Conservation (phyloP, 352 stramenopile genomes). For the Phytophthora macrochlamydospora region DNA sequence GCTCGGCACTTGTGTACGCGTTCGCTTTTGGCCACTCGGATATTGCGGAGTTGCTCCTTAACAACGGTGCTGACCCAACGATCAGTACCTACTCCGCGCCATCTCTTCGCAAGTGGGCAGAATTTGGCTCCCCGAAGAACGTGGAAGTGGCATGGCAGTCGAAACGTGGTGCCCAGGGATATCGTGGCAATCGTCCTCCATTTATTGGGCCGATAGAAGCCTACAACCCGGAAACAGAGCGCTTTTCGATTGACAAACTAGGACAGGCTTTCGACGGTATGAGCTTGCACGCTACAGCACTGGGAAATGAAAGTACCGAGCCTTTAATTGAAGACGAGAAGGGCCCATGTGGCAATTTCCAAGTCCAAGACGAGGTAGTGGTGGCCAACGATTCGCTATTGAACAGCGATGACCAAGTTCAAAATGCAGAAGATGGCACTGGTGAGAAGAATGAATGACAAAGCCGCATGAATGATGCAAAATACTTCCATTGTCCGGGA, state of each 20-base stretch:
- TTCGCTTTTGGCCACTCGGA: constrained; percentile 64
- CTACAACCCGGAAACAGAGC: constrained; percentile 21
- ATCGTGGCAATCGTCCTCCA: not conserved
- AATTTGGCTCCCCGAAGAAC: constrained; percentile 48
- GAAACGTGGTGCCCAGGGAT: not conserved
- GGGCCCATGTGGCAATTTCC: no score
- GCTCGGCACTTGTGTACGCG: constrained; percentile 60
- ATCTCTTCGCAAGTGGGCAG: constrained; percentile 69
- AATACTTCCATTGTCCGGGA: constrained; percentile 28
- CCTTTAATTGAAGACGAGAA: not conserved
- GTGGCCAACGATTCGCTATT: not conserved
- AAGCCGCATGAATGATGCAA: constrained; percentile 33
- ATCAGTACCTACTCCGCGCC: constrained; percentile 53
- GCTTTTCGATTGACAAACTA: constrained; percentile 29
- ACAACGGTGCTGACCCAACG: constrained; percentile 48
- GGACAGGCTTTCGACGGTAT: constrained; percentile 23
- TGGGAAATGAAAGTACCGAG: no score
- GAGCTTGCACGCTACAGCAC: not conserved
- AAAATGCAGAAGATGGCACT: no score
- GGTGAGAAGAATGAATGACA: no score
- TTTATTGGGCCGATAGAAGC: constrained; percentile 41
- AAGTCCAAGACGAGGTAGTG: constrained; percentile 3
- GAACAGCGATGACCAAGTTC: no score
- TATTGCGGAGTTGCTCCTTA: constrained; percentile 35
- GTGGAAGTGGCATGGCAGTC: constrained; percentile 32